Base-by-base conservation (phyloP, 2,329 filamentous ascomycete species). In the Beauveria scarabaeidicola region DNA sequence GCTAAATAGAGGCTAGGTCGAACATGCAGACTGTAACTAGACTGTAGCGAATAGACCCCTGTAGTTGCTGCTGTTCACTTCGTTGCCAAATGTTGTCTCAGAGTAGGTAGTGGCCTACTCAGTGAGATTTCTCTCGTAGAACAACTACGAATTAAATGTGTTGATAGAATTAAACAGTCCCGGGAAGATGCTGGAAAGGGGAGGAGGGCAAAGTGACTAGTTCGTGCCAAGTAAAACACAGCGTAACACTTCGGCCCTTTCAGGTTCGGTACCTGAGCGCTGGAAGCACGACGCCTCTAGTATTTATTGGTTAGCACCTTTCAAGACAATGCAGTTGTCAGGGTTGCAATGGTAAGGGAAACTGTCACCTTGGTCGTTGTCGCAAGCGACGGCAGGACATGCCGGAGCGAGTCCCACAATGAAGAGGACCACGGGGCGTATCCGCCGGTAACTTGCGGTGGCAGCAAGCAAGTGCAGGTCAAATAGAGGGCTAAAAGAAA, bases 21-120 rank as follows among this genome's bases (percentile, higher is more conserved):
- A 48, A 38, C 32, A 36, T 36, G 13, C 5, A 36, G 32, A 13
- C 13, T 36, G 13, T 36, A 19, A 19, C 19, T 32, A 32, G 10
- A n/a, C 17, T 46, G 4, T 15, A 29, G 23, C 21, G 41, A 17
- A 43, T 15, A 41, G 27, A 59, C 50, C 48, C 40, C 25, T n/a
- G 56, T 52, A n/a, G 27, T 27, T 44, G 56, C 21, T 43, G 46
- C 23, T 46, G 56, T 27, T 52, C 48, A 36, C 27, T 40, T 23
- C 40, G 48, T 52, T 57, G n/a, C 29, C n/a, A 51, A 51, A 41
- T 58, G 46, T 58, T 58, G 46, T 58, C 55, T 58, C 46, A 36
- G 54, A 11, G 38, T 3, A 17, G 36, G 38, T 3, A 17, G 36
- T 40, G 17, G 21, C 44, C 50, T 9, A 41, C 36, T 50, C 40